Percentiles rank a stretch among this genome's conserved stretches.
phyloP scores from a whole-genome alignment of 192 early-diverging fungal species.

The Rhizophagus clarus region DNA sequence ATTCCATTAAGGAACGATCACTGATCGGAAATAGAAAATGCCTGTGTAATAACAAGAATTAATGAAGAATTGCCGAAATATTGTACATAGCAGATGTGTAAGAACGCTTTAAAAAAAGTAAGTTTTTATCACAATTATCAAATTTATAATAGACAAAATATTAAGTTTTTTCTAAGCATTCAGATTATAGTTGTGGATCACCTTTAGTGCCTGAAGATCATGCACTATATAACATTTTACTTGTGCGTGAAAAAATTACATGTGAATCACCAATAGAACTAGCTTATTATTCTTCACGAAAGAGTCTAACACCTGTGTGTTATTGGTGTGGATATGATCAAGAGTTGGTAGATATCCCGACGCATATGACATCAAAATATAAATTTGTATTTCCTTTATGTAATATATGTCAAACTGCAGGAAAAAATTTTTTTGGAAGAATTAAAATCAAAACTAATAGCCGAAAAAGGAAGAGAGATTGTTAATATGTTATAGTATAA shows the following conservation, averaged over 20 bases:
- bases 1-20: neutral
- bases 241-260: neutral
- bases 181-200: neutral
- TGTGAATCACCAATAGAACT: slow-evolving; percentile 3
- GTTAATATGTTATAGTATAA: too few species aligned
- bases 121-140: neutral
- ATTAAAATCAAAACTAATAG: neutral
- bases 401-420: neutral
- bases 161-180: too few species aligned
- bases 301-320: neutral
- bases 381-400: neutral
- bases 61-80: neutral
- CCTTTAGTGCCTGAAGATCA: neutral
- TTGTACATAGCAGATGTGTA: neutral
- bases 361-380: neutral
- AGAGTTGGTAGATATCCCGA: neutral
- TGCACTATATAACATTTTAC: neutral
- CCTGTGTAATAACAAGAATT: neutral
- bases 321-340: neutral
- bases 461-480: too few species aligned
- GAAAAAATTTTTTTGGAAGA: neutral
- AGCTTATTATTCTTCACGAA: neutral
- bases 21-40: neutral
- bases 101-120: neutral
- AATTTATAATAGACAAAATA: too few species aligned